Evolutionary conservation across 2,329 filamentous ascomycete genomes (phyloP), one percentile per base, ranked within the genome.

Genomic region (Fusarium nelsonii): DNA sequence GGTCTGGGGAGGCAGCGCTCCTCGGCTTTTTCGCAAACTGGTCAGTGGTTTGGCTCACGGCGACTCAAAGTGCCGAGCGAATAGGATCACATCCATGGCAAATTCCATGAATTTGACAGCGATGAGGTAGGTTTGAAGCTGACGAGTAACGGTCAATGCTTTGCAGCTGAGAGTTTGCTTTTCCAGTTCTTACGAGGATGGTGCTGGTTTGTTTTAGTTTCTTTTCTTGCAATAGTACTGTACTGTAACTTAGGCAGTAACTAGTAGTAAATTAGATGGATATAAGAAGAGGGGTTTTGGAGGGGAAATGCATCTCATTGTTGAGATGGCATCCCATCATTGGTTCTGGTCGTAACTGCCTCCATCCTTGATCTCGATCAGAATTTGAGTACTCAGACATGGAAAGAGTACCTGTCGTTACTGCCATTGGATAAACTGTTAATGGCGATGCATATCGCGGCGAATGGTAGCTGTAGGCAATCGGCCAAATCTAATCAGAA

Each of bases 21-120:
- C 57, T 70, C 48, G 54, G 54, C 53, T 56, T 45, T 64, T 59
- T 51, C 45, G 48, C 52, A 62, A 41, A 52, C 52, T 60, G 41
- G 16, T 48, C 39, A 58, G 32, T 59, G 59, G 60, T 73, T 66
- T 74, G 54, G 58, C 59, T 63, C 63, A 53, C 59, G 53, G 63
- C 55, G 68, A 50, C 20, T 53, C 49, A 67, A 73, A 74, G 60
- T 74, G 66, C 72, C 66, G 72, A 72, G 49, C 72, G 67, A 74
- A 74, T 74, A 63, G 68, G 69, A 69, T 55, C 41, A 18, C 54
- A 54, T 33, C 58, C 67, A 56, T 55, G 43, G 58, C 41, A 58
- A 28, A 63, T 58, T 65, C 40, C 55, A 48, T 50, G 54, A 60
- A 65, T 69, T 34, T 54, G 63, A 62, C 70, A 61, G 50, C 54